Base-by-base conservation (phyloP, 2,329 filamentous ascomycete genomes). In the Phyllosticta citribraziliensis region DNA sequence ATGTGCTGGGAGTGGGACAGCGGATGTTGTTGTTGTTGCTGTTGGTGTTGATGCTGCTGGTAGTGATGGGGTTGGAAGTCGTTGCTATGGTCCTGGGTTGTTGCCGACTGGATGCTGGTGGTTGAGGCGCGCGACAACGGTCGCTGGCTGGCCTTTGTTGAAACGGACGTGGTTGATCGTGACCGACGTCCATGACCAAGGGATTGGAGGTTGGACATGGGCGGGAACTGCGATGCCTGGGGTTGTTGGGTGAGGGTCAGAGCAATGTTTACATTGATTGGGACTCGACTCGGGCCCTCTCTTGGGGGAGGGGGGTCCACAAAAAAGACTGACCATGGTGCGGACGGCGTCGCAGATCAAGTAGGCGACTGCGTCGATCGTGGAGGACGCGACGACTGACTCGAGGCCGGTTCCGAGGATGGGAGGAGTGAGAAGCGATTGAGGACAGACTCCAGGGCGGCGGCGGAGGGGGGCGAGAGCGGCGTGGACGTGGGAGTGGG, bases 401-500 rank as follows among this genome's bases (percentile, higher is more conserved):
- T 40, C 33, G 33, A 40, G 33, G 33, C 33, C 33, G 11, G 2
- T 11, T 12, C 11, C 11, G 33, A 40, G 11, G 33, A 40, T 40
- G 5, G 14, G 33, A 40, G 33, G 10, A 14, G 33, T 11, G 33
- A 40, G 33, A 40, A 11, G 33, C 33, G 11, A 40, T 40, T 40
- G 33, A 40, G 33, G 33, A 40, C 33, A 40, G 33, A 40, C 11
- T 14, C 33, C 33, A 30, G 27, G 27, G 27, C 27, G 27, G 27
- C 27, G 6, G 78, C 1, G 90, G 96, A 0, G 94, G 91, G 96
- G 0, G 93, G 93, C 0, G 94, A 94, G 0, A 97, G 80, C 2
- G 94, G 93, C 2, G 91, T 97, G 51, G 22, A 6, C 6, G 51
- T 24, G 22, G 94, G 93, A 1, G 91, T 97, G 51, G 11, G 19